Conservation (phyloP, 805 yeast genomes). For the Starmerella sirachaensis region DNA sequence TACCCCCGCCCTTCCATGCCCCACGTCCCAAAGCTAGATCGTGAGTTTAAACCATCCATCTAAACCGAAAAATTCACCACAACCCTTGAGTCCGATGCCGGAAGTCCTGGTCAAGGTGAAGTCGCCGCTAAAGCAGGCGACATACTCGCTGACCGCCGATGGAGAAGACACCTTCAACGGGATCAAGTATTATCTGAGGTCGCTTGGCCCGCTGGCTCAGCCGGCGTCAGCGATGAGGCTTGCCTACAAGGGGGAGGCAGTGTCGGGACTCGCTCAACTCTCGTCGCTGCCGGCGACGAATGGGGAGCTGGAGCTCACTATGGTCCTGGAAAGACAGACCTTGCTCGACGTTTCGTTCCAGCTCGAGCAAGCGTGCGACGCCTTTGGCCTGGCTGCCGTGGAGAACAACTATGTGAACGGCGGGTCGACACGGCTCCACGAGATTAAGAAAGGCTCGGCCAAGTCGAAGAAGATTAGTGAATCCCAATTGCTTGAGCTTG, state of each 20-base stretch:
- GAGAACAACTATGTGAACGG: slow-evolving; percentile 42
- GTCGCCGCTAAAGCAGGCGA: slow-evolving; percentile 22
- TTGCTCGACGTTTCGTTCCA: slow-evolving; percentile 52
- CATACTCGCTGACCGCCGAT: slow-evolving; percentile 21
- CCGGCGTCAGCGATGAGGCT: slow-evolving; percentile 49
- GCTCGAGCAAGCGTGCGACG: slow-evolving; percentile 49
- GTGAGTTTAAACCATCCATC: background rate
- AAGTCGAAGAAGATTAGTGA: slow-evolving; percentile 15
- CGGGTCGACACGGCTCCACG: slow-evolving; percentile 26
- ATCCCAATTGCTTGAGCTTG: slow-evolving; percentile 6
- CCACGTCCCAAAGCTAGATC: no score
- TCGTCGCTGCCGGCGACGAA: no score
- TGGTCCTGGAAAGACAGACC: slow-evolving; percentile 48
- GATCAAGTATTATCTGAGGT: slow-evolving; percentile 44
- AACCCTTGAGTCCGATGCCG: background rate
- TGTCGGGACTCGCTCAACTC: slow-evolving; percentile 27
- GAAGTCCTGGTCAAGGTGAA: slow-evolving; percentile 17
- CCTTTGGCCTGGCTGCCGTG: slow-evolving; percentile 36
- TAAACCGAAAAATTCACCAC: background rate
- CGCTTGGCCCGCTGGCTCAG: slow-evolving; percentile 46
- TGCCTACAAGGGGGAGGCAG: slow-evolving; percentile 25
- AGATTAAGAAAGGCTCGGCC: slow-evolving; percentile 14
- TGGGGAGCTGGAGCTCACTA: slow-evolving; percentile 28
- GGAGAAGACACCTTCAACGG: slow-evolving; percentile 42
- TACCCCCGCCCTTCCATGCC: no score